Percentiles rank a stretch among this genome's conserved stretches.
These are phyloP conservation scores for Aspergillus conjunctus DNA, from an alignment of 495 filamentous ascomycete species.

Conservation along the genomic window DNA sequence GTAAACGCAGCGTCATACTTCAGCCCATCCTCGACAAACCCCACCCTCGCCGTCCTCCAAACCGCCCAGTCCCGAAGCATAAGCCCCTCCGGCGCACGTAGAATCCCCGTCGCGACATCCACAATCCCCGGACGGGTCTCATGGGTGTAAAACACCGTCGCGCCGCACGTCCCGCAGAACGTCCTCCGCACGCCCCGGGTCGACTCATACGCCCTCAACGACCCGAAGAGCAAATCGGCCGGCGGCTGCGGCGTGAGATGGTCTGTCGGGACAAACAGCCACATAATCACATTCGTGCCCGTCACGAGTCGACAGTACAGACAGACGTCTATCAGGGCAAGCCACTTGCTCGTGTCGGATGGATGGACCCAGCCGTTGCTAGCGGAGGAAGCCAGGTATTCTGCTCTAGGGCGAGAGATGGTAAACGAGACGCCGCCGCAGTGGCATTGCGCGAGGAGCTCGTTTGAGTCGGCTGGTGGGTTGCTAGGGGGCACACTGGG, in stretches of 20 bases:
- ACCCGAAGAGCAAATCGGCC: constrained; percentile 25
- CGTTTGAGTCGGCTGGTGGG: no score
- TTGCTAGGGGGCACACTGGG: no score
- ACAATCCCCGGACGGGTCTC: constrained; percentile 47
- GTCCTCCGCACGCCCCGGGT: constrained; percentile 49
- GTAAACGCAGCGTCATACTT: constrained; percentile 36
- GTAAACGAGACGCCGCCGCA: constrained; percentile 52
- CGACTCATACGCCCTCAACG: no score
- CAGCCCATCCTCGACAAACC: constrained; percentile 35
- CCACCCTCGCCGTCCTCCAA: constrained; percentile 34
- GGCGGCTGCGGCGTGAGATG: constrained; percentile 27
- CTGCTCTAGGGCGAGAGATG: constrained; percentile 37
- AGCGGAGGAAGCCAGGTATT: constrained; percentile 31
- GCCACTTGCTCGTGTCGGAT: constrained; percentile 39
- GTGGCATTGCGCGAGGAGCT: constrained; percentile 47
- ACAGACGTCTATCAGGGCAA: constrained; percentile 49
- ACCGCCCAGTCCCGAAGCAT: constrained; percentile 49
- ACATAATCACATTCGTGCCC: constrained; percentile 50
- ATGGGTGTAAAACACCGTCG: constrained; percentile 50
- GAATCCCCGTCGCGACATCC: constrained; percentile 53
- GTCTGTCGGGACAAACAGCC: constrained; percentile 42
- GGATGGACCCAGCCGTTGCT: constrained; percentile 46
- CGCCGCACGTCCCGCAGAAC: constrained; percentile 56
- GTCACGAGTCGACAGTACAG: constrained; percentile 52
- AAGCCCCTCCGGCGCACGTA: constrained; percentile 49